A percentile compares a stretch with the other conserved stretches of the same genome.
phyloP scores from a whole-genome alignment of 1,284 basidiomycete genomes.

The Marasmius tenuissimus region DNA sequence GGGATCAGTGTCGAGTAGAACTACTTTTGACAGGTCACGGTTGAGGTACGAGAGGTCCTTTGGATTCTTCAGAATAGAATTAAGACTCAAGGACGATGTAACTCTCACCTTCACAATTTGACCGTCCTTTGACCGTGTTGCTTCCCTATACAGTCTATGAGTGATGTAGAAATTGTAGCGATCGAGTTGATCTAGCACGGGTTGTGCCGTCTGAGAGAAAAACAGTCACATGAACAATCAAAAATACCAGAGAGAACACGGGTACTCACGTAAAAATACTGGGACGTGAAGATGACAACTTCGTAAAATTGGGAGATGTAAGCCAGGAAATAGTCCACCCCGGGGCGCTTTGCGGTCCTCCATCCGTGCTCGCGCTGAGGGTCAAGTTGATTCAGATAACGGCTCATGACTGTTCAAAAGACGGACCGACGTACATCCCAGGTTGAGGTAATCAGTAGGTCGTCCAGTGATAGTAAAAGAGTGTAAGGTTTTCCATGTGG shows the following conservation, averaged over 20 bases:
- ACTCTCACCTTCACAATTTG: slow-evolving; percentile 73
- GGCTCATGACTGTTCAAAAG: slow-evolving; percentile 4
- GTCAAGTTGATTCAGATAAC: not conserved
- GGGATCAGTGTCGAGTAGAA: slow-evolving; percentile 84
- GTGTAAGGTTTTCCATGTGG: slow-evolving; percentile 92
- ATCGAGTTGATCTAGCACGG: slow-evolving; percentile 94
- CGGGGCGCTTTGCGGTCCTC: slow-evolving; percentile 92
- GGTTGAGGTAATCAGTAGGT: slow-evolving; percentile 86
- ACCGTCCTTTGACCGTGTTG: slow-evolving; percentile 78
- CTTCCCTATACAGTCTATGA: slow-evolving; percentile 91
- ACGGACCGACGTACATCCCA: slow-evolving; percentile 80
- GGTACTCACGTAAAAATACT: slow-evolving; percentile 81
- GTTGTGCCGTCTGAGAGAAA: slow-evolving; percentile 71
- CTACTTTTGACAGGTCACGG: slow-evolving; percentile 89
- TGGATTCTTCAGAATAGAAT: not conserved
- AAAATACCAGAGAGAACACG: not conserved
- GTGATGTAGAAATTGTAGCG: slow-evolving; percentile 89
- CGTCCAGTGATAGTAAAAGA: slow-evolving; percentile 89
- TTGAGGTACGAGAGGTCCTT: slow-evolving; percentile 92
- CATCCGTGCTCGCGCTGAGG: slow-evolving; percentile 80
- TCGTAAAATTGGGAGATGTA: slow-evolving; percentile 98
- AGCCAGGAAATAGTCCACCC: slow-evolving; percentile 96
- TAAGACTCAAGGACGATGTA: not conserved
- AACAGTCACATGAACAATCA: slow-evolving; percentile 4
- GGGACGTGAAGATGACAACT: slow-evolving; percentile 93